These are phyloP conservation scores for Rhododendron mucronatum DNA, from an alignment of 148 eudicot species.

Conservation along the genomic window DNA sequence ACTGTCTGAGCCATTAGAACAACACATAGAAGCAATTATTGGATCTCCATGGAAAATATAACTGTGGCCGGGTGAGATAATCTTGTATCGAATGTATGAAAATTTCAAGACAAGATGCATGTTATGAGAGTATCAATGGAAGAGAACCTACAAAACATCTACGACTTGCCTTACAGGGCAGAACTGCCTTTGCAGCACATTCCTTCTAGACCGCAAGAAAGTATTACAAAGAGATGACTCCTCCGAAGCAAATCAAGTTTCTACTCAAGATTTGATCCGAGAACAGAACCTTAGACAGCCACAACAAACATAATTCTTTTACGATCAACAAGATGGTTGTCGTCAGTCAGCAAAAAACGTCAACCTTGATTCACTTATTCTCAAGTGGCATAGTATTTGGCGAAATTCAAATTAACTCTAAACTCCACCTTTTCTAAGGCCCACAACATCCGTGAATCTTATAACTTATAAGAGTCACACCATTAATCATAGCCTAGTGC, in stretches of 20 bases:
- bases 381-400: neutral
- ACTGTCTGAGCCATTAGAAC: neutral
- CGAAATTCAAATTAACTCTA: neutral
- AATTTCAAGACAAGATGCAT: neutral
- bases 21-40: neutral
- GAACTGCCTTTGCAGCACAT: neutral
- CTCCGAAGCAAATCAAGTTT: neutral
- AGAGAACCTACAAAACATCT: neutral
- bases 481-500: neutral
- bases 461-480: neutral
- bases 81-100: neutral
- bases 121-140: neutral
- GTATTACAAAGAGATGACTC: neutral
- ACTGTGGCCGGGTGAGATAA: neutral
- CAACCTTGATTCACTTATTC: neutral
- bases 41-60: neutral
- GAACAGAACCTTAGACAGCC: neutral
- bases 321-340: neutral
- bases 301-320: neutral
- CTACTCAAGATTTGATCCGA: neutral
- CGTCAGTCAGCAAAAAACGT: neutral
- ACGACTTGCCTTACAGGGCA: neutral
- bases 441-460: neutral
- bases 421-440: neutral
- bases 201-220: neutral